A percentile compares a stretch with the other conserved stretches of the same genome.
Evolutionary conservation across 176 grass and related monocot genomes (phyloP).

Genomic region (Zoysia japonica): DNA sequence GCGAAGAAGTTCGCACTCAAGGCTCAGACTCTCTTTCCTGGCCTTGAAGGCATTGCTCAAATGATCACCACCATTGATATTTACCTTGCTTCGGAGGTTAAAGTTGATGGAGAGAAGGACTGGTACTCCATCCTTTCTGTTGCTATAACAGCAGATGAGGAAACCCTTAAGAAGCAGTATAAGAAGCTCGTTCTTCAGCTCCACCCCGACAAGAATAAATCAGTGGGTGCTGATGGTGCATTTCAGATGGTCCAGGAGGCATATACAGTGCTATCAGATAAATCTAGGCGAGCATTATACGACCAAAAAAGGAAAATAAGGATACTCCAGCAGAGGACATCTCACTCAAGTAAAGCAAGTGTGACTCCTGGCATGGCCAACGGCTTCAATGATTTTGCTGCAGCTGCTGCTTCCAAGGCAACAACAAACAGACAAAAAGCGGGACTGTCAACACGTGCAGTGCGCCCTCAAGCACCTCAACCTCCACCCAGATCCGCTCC

Average conservation of each 20-base stretch:
- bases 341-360: slow-evolving; percentile 9
- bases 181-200: slow-evolving; percentile 32
- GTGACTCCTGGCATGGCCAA: neutral
- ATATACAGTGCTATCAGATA: slow-evolving; percentile 30
- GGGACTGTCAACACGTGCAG: neutral
- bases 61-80: slow-evolving; percentile 36
- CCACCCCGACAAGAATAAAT: slow-evolving; percentile 38
- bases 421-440: neutral
- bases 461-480: neutral
- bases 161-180: slow-evolving; percentile 25
- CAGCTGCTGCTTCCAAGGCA: slow-evolving; percentile 11
- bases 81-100: slow-evolving; percentile 30
- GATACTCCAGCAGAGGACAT: slow-evolving; percentile 13
- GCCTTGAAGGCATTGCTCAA: slow-evolving; percentile 34
- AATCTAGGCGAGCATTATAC: neutral
- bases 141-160: neutral
- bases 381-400: slow-evolving; percentile 37
- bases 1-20: slow-evolving; percentile 42
- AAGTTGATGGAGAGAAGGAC: slow-evolving; percentile 25
- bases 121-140: slow-evolving; percentile 38
- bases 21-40: slow-evolving; percentile 30
- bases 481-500: slow-evolving; percentile 1
- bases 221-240: slow-evolving; percentile 41
- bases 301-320: slow-evolving; percentile 36
- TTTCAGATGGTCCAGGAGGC: slow-evolving; percentile 40